Percentiles rank a stretch among this genome's conserved stretches.
Evolutionary conservation across 768 basidiomycete species (phyloP).

Genomic region (Lactarius trivialis): DNA sequence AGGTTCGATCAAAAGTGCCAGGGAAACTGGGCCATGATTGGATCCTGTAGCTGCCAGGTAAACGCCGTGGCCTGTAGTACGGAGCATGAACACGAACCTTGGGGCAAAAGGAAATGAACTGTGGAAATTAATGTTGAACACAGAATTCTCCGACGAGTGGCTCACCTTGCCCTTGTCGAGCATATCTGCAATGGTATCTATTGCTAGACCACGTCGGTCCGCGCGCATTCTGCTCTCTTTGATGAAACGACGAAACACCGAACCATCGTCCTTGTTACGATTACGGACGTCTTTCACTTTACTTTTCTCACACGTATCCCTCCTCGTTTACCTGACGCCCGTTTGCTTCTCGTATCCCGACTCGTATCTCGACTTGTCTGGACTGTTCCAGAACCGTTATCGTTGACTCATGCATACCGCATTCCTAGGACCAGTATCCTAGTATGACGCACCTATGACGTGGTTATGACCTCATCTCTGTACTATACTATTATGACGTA

Average conservation of each 20-base stretch:
- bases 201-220: slow-evolving; percentile 49
- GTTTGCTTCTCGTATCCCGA: too few relatives aligned
- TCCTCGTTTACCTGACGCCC: too few relatives aligned
- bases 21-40: slow-evolving; percentile 68
- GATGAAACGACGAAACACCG: slow-evolving; percentile 54
- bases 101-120: slow-evolving; percentile 76
- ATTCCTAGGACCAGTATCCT: too few relatives aligned
- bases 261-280: too few relatives aligned
- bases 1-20: slow-evolving; percentile 72
- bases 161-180: slow-evolving; percentile 65
- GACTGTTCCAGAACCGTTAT: too few relatives aligned
- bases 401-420: too few relatives aligned
- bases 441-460: too few relatives aligned
- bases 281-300: too few relatives aligned
- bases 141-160: slow-evolving; percentile 18
- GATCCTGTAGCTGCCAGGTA: slow-evolving; percentile 43
- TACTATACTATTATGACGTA: too few relatives aligned
- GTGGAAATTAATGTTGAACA: slow-evolving; percentile 7
- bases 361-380: too few relatives aligned
- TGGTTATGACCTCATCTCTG: too few relatives aligned
- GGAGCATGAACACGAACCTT: slow-evolving; percentile 40
- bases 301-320: too few relatives aligned
- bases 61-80: background rate
- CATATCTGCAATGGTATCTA: slow-evolving; percentile 59
- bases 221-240: slow-evolving; percentile 63